Evolutionary conservation across 75 land plant species (phyloP).

Genomic region (Picea glauca): DNA sequence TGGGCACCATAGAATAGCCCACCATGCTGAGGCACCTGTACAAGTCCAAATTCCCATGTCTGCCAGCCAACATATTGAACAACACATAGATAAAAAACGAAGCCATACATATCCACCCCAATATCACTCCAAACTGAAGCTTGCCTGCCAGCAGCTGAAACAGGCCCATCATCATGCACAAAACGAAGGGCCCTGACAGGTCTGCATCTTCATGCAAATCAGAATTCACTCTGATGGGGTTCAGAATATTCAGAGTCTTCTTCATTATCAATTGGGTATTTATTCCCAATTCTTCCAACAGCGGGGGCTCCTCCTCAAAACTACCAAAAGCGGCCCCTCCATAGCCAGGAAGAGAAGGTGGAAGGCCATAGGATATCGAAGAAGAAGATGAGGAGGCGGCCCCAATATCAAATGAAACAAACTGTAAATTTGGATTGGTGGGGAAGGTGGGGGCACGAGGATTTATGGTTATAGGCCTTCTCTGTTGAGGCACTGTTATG

Average conservation of each 20-base stretch:
- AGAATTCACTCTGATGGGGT: constrained; percentile 57
- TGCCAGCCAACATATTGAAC: constrained; percentile 90
- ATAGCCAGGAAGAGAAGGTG: not conserved
- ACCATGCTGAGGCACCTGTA: constrained; percentile 83
- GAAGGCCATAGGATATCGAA: no score
- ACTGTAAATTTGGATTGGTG: constrained; percentile 49
- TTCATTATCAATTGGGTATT: constrained; percentile 75
- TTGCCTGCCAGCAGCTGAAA: constrained; percentile 93
- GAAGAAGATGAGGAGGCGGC: constrained; percentile 35
- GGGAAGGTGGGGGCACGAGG: constrained; percentile 30
- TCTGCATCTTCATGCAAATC: constrained; percentile 88
- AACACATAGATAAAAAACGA: constrained; percentile 79
- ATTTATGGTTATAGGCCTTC: constrained; percentile 29
- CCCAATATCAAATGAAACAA: constrained; percentile 84
- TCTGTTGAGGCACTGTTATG: constrained; percentile 31
- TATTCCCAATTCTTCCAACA: constrained; percentile 90
- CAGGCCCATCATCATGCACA: constrained; percentile 74
- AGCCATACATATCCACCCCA: constrained; percentile 92
- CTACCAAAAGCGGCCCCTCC: constrained; percentile 3
- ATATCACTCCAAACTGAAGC: constrained; percentile 80
- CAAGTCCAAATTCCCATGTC: constrained; percentile 76
- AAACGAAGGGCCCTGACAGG: constrained; percentile 82
- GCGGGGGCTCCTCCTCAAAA: constrained; percentile 93
- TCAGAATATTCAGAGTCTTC: constrained; percentile 73
- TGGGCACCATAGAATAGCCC: constrained; percentile 89